A percentile compares a stretch with the other conserved stretches of the same genome.
Evolutionary conservation across 441 rosid genomes (phyloP).

Genomic region (Macaranga tanarius): DNA sequence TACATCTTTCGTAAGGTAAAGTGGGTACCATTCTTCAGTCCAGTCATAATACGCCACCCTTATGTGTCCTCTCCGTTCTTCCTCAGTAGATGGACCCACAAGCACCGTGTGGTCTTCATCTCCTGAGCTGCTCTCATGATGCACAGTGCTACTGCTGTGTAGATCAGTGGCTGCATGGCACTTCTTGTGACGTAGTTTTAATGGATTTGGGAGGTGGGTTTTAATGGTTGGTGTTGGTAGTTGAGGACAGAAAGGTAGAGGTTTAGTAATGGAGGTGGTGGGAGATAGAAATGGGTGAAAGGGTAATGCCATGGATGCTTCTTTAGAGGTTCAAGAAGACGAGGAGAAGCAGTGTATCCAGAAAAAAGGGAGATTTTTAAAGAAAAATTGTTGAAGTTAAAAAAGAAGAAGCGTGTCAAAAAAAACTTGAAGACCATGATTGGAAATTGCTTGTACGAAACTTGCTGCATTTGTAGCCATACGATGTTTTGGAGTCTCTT

Average conservation of each 20-base stretch:
- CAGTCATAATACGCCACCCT: conserved; percentile 64
- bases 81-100: conserved; percentile 34
- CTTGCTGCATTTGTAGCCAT: conserved; percentile 37
- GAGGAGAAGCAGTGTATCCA: not conserved
- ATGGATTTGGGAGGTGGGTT: conserved; percentile 5
- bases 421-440: not conserved
- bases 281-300: conserved; percentile 25
- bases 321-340: not conserved
- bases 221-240: not conserved
- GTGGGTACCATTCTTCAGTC: conserved; percentile 94
- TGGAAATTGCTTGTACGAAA: conserved; percentile 31
- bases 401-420: not conserved
- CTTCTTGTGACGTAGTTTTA: conserved; percentile 4
- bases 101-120: conserved; percentile 28
- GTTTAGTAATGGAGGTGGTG: conserved; percentile 23
- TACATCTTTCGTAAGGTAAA: conserved; percentile 76
- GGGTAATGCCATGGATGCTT: conserved; percentile 32
- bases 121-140: not conserved
- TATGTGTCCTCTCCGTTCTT: conserved; percentile 41
- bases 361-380: not conserved
- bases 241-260: conserved; percentile 11
- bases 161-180: conserved; percentile 39
- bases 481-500: not conserved
- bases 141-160: not conserved
- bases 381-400: not conserved